Conservation (phyloP, 2,329 filamentous ascomycete species). For the Furcasterigmium furcatum region DNA sequence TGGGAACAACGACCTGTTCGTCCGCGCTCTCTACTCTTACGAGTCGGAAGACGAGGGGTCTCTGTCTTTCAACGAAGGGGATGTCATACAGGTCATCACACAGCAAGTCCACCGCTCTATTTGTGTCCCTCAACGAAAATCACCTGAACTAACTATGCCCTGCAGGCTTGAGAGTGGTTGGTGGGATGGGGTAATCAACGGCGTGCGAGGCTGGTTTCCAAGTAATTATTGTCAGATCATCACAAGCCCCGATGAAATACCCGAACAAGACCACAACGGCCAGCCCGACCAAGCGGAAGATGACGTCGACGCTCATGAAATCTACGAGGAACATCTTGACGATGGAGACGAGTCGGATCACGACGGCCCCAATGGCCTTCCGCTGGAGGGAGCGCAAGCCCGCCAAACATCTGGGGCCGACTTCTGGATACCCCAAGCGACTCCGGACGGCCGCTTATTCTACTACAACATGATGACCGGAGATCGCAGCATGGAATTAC, state of each 20-base stretch:
- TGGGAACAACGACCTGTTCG: conserved; percentile 56
- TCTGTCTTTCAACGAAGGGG: conserved; percentile 93
- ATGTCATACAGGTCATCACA: conserved; percentile 97
- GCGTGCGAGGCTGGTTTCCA: conserved; percentile 96
- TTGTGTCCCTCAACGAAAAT: not conserved
- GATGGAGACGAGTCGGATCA: conserved; percentile 61
- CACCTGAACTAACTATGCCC: not conserved
- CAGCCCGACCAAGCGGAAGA: conserved; percentile 55
- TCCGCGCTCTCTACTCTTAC: conserved; percentile 96
- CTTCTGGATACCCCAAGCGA: conserved; percentile 98
- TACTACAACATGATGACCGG: conserved; percentile 99
- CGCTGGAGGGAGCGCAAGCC: conserved; percentile 63
- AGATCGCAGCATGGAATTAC: conserved; percentile 90
- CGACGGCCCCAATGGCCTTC: conserved; percentile 57
- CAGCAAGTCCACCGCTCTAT: conserved; percentile 54
- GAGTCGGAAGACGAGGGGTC: conserved; percentile 96
- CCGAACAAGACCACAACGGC: conserved; percentile 55
- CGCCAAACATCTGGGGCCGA: conserved; percentile 73
- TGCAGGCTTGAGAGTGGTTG: conserved; percentile 75
- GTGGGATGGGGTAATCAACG: conserved; percentile 99
- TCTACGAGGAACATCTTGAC: conserved; percentile 65
- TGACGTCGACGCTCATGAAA: conserved; percentile 60
- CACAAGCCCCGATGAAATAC: conserved; percentile 69
- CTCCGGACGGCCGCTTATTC: conserved; percentile 85
- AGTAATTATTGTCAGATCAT: conserved; percentile 97